Evolutionary conservation across 164 flowering plant species (phyloP).

Genomic region (Vitis cinerea): DNA sequence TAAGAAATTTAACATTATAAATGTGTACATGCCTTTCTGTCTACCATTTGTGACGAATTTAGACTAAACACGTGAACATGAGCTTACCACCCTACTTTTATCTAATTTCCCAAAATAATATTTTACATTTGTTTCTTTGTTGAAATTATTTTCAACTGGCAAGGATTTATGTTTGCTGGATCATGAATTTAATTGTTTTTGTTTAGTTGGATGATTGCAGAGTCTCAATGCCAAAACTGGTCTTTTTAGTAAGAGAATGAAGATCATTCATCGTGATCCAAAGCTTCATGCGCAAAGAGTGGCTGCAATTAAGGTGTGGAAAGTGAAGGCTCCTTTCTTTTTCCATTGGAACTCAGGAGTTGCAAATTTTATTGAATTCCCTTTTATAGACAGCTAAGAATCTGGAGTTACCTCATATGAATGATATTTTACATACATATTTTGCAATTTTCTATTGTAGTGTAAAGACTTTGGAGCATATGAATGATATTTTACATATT

Average conservation of each 20-base stretch:
- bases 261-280: slow-evolving; percentile 87
- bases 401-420: too few relatives aligned
- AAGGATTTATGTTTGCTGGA: neutral
- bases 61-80: too few relatives aligned
- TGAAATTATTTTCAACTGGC: slow-evolving; percentile 2
- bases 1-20: too few relatives aligned
- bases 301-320: slow-evolving; percentile 88
- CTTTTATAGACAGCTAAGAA: neutral
- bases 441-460: too few relatives aligned
- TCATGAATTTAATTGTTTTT: slow-evolving; percentile 40
- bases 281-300: slow-evolving; percentile 85
- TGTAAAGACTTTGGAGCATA: too few relatives aligned
- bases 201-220: slow-evolving; percentile 80
- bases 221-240: slow-evolving; percentile 97
- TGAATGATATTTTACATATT: too few relatives aligned
- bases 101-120: too few relatives aligned
- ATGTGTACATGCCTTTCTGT: too few relatives aligned
- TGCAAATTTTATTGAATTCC: neutral
- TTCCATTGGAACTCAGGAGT: neutral
- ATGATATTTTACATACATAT: too few relatives aligned
- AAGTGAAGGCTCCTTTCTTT: neutral
- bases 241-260: slow-evolving; percentile 88
- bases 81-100: too few relatives aligned
- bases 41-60: too few relatives aligned
- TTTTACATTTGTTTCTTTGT: too few relatives aligned